A percentile compares a stretch with the other conserved stretches of the same genome.
Conservation (phyloP, 768 basidiomycete genomes). For the Suillus plorans region DNA sequence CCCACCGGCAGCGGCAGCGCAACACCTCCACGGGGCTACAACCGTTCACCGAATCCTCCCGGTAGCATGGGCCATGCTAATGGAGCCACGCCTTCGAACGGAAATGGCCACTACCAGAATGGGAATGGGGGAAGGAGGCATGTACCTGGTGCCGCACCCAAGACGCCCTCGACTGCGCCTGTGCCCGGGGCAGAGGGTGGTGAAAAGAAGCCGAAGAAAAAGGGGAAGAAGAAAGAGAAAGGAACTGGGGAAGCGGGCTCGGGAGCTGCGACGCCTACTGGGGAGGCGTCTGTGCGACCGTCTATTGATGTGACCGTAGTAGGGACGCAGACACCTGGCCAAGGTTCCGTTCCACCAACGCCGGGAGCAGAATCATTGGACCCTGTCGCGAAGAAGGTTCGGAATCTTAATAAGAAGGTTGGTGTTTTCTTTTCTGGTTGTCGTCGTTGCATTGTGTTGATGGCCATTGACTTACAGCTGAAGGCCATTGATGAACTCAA, state of each 20-base stretch:
- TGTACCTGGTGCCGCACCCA: slow-evolving; percentile 73
- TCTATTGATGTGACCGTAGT: slow-evolving; percentile 38
- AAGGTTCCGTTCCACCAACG: slow-evolving; percentile 45
- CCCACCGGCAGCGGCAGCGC: slow-evolving; percentile 51
- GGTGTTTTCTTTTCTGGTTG: slow-evolving; percentile 19
- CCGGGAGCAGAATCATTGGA: slow-evolving; percentile 68
- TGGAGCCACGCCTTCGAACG: slow-evolving; percentile 25
- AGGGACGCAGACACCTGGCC: slow-evolving; percentile 15
- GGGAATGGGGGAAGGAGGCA: slow-evolving; percentile 45
- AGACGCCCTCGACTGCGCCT: slow-evolving; percentile 45
- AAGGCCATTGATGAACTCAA: slow-evolving; percentile 99
- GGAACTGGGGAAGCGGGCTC: slow-evolving; percentile 23
- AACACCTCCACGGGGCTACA: slow-evolving; percentile 64
- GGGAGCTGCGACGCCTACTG: slow-evolving; percentile 30
- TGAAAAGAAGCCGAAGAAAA: slow-evolving; percentile 55
- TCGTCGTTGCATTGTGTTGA: slow-evolving; percentile 10
- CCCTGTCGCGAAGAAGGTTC: slow-evolving; percentile 84
- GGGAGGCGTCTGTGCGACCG: slow-evolving; percentile 24
- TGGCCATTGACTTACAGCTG: slow-evolving; percentile 49
- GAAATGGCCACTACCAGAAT: slow-evolving; percentile 32
- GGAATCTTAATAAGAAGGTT: slow-evolving; percentile 96
- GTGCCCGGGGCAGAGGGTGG: slow-evolving; percentile 27
- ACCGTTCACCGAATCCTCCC: slow-evolving; percentile 54
- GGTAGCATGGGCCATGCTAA: slow-evolving; percentile 31
- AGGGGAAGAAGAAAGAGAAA: slow-evolving; percentile 41